These are phyloP conservation scores for Cutaneotrichosporon sp. DNA, from an alignment of 1,284 basidiomycete genomes.

Conservation along the genomic window DNA sequence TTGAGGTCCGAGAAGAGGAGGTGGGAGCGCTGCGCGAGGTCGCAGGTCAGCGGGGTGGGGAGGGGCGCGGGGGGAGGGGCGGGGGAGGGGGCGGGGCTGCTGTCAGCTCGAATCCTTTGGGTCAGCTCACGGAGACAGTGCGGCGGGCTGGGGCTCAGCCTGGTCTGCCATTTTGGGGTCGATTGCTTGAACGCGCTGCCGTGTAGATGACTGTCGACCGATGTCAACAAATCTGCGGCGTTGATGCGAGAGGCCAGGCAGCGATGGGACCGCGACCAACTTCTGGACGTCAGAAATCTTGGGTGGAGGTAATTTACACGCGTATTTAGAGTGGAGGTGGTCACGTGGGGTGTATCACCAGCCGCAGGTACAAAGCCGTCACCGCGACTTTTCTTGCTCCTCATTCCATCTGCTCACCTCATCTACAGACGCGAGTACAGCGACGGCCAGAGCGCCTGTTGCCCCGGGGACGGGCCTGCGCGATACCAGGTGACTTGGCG, in stretches of 20 bases:
- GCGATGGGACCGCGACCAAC: not conserved
- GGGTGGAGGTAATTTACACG: conserved; percentile 9
- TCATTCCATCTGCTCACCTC: too few relatives aligned
- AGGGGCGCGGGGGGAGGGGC: not conserved
- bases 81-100: conserved; percentile 4
- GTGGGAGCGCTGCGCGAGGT: conserved; percentile 14
- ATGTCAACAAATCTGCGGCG: conserved; percentile 17
- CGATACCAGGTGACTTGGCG: too few relatives aligned
- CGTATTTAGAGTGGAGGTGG: not conserved
- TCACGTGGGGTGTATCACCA: too few relatives aligned
- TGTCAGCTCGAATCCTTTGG: conserved; percentile 1
- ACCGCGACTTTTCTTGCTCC: too few relatives aligned
- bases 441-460: too few relatives aligned
- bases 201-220: not conserved
- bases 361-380: too few relatives aligned
- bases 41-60: conserved; percentile 11
- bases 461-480: too few relatives aligned
- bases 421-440: too few relatives aligned
- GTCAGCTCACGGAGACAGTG: conserved; percentile 16
- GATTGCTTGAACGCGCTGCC: not conserved
- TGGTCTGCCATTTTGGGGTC: conserved; percentile 13
- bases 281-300: conserved; percentile 13
- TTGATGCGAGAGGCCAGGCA: too few relatives aligned
- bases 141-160: conserved; percentile 13
- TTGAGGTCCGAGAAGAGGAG: conserved; percentile 15